phyloP scores from a whole-genome alignment of 108 stramenopile species.

The Mayamaea pseudoterrestris region DNA sequence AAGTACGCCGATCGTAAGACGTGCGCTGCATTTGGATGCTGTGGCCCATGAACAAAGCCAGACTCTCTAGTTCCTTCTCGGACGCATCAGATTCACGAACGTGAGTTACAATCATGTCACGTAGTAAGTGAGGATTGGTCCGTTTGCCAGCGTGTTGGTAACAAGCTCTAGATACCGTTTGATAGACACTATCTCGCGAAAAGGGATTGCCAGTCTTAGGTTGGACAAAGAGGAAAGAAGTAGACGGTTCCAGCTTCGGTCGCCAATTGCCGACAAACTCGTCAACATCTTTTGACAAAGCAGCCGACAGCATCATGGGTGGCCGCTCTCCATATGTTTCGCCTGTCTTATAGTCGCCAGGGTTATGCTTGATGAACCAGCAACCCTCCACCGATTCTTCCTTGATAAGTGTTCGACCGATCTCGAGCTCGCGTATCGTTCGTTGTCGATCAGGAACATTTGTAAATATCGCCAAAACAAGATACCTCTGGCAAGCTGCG shows the following conservation, averaged over 20 bases:
- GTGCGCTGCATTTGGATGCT: conserved; percentile 74
- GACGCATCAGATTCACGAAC: conserved; percentile 68
- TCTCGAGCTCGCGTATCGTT: conserved; percentile 68
- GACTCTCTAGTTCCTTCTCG: conserved; percentile 72
- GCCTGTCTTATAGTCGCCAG: conserved; percentile 79
- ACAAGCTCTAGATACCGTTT: conserved; percentile 57
- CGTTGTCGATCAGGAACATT: conserved; percentile 77
- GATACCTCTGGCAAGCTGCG: conserved; percentile 48
- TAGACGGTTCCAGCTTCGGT: conserved; percentile 36
- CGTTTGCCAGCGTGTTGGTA: conserved; percentile 65
- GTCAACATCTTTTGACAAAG: conserved; percentile 56
- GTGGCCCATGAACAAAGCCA: conserved; percentile 83
- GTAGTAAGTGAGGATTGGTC: conserved; percentile 70
- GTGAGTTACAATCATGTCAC: conserved; percentile 81
- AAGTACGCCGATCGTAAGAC: conserved; percentile 70
- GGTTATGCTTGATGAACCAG: conserved; percentile 64
- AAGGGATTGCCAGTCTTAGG: conserved; percentile 59
- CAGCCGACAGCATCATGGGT: conserved; percentile 36
- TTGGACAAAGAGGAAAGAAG: conserved; percentile 47
- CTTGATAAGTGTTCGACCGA: conserved; percentile 50
- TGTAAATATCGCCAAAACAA: conserved; percentile 68
- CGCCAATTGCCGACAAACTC: conserved; percentile 64
- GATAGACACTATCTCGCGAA: conserved; percentile 57
- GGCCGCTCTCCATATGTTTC: conserved; percentile 73
- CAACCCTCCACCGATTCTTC: conserved; percentile 13